phyloP scores from a whole-genome alignment of 495 filamentous ascomycete genomes.

The Penicillium dipodomyicola region DNA sequence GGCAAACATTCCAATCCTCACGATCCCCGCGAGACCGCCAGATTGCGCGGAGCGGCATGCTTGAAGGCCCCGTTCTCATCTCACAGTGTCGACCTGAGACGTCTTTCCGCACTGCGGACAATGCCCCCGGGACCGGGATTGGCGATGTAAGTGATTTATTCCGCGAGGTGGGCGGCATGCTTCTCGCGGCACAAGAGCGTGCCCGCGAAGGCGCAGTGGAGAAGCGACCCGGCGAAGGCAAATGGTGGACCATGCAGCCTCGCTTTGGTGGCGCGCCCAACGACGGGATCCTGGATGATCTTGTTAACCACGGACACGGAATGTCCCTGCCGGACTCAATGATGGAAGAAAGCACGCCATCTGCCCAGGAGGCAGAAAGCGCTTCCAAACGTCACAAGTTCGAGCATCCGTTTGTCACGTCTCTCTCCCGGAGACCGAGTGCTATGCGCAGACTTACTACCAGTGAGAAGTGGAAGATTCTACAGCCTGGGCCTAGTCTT shows the following conservation, averaged over 20 bases:
- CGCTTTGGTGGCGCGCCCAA: slow-evolving; percentile 76
- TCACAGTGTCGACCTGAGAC: slow-evolving; percentile 60
- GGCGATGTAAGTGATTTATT: slow-evolving; percentile 64
- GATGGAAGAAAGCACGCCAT: slow-evolving; percentile 26
- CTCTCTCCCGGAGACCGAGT: slow-evolving; percentile 30
- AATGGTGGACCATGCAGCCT: slow-evolving; percentile 75
- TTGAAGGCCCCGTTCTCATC: slow-evolving; percentile 69
- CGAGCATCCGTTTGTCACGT: slow-evolving; percentile 37
- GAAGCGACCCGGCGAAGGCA: slow-evolving; percentile 64
- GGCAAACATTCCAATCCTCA: slow-evolving; percentile 58
- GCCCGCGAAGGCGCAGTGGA: slow-evolving; percentile 67
- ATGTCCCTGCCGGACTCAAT: slow-evolving; percentile 30
- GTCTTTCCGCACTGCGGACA: slow-evolving; percentile 42
- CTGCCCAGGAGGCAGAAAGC: slow-evolving; percentile 20
- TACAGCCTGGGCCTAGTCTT: slow-evolving; percentile 58
- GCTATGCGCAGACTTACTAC: slow-evolving; percentile 36
- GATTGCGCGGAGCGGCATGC: slow-evolving; percentile 65
- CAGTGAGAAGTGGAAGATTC: slow-evolving; percentile 46
- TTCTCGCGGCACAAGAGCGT: slow-evolving; percentile 80
- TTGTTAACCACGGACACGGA: slow-evolving; percentile 25
- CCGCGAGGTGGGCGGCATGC: slow-evolving; percentile 68
- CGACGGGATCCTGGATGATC: slow-evolving; percentile 58
- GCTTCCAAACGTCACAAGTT: slow-evolving; percentile 44
- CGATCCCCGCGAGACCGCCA: slow-evolving; percentile 65
- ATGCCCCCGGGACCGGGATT: slow-evolving; percentile 47